phyloP scores from a whole-genome alignment of 2,329 filamentous ascomycete genomes.

The Mycosphaerella arachidis region DNA sequence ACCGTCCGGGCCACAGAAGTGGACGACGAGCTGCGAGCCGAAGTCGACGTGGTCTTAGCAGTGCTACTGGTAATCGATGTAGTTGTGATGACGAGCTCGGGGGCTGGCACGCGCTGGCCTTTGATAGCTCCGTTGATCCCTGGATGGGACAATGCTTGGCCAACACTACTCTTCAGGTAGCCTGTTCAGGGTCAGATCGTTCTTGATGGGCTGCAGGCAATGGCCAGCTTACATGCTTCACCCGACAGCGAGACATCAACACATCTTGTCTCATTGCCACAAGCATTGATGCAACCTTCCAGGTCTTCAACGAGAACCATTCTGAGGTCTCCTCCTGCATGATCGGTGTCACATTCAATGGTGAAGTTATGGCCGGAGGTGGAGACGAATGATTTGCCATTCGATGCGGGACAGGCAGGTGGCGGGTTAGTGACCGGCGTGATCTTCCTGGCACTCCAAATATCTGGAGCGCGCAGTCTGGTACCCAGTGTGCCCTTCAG shows the following conservation, averaged over 20 bases:
- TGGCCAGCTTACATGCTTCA: slow-evolving; percentile 9
- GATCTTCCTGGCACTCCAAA: not conserved
- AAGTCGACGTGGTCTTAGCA: not conserved
- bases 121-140: not conserved
- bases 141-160: not conserved
- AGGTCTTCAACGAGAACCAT: slow-evolving; percentile 13
- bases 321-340: slow-evolving; percentile 27
- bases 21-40: not conserved
- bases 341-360: slow-evolving; percentile 30
- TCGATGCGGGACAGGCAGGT: slow-evolving; percentile 18
- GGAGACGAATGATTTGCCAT: slow-evolving; percentile 21
- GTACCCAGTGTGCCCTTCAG: not conserved
- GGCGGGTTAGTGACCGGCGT: not conserved
- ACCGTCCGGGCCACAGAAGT: not conserved
- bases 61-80: not conserved
- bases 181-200: not conserved
- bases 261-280: slow-evolving; percentile 18
- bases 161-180: slow-evolving; percentile 2
- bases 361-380: slow-evolving; percentile 22
- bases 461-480: not conserved
- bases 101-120: not conserved
- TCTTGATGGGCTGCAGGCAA: too few species aligned
- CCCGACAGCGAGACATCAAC: slow-evolving; percentile 25
- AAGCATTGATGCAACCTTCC: slow-evolving; percentile 22
- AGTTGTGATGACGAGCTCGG: not conserved